Evolutionary conservation across 139 green algal species (phyloP).

Genomic region (Edaphochlamys debaryana): DNA sequence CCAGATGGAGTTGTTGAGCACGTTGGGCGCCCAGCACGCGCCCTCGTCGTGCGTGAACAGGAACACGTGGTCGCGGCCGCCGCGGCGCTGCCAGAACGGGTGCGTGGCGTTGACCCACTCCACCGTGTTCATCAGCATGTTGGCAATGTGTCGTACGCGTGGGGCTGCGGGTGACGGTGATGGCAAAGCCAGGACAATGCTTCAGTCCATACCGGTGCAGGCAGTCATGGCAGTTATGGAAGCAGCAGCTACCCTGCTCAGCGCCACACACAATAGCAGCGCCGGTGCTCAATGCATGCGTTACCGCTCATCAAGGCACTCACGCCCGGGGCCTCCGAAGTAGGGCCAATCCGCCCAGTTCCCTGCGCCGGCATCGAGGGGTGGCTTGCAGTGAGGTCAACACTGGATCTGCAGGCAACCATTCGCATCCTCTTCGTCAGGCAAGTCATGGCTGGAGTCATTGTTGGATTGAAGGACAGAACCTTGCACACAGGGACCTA

Average conservation of each 20-base stretch:
- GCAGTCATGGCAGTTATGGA: background rate
- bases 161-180: constrained; percentile 6
- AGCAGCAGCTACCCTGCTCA: no score
- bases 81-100: constrained; percentile 58
- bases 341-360: constrained; percentile 51
- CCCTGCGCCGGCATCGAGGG: background rate
- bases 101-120: constrained; percentile 62
- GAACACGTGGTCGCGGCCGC: constrained; percentile 74
- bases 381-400: background rate
- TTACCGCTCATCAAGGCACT: background rate
- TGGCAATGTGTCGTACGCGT: constrained; percentile 50
- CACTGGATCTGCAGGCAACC: background rate
- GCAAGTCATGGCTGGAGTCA: no score
- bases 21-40: constrained; percentile 66
- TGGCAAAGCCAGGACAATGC: no score
- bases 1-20: no score
- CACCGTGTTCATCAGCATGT: constrained; percentile 53
- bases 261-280: no score
- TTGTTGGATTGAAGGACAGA: no score
- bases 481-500: no score
- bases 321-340: constrained; percentile 30
- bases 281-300: background rate
- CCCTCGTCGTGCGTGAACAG: constrained; percentile 73
- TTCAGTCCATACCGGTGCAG: background rate
- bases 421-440: constrained; percentile 4